phyloP scores from a whole-genome alignment of 495 filamentous ascomycete genomes.

The Margaritispora aquatica region DNA sequence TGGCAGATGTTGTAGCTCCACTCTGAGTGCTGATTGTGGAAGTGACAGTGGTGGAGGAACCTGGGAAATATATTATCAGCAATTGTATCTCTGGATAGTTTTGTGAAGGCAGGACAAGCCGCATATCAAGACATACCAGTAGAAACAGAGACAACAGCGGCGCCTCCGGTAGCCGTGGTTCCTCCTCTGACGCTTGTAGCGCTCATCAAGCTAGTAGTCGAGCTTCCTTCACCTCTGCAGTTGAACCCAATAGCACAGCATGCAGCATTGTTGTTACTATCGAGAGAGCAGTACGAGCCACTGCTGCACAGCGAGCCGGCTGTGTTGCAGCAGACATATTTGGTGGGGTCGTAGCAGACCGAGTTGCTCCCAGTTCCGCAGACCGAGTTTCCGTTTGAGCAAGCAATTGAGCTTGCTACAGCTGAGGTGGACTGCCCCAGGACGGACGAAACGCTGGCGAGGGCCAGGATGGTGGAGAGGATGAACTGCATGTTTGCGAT shows the following conservation, averaged over 20 bases:
- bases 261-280: not conserved
- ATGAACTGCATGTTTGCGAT: not conserved
- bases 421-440: not conserved
- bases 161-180: not conserved
- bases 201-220: not conserved
- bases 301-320: not conserved
- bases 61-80: not conserved
- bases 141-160: not conserved
- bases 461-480: not conserved
- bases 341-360: constrained; percentile 1
- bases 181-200: not conserved
- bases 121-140: not conserved
- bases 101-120: not conserved
- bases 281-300: not conserved
- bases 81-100: not conserved
- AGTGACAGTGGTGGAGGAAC: not conserved
- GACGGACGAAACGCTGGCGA: not conserved
- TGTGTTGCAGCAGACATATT: constrained; percentile 2
- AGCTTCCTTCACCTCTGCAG: not conserved
- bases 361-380: not conserved
- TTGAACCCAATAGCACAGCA: not conserved
- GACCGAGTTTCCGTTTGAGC: not conserved
- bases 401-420: not conserved
- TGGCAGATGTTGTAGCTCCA: not conserved
- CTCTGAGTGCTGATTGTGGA: not conserved